Evolutionary conservation across 2,329 filamentous ascomycete genomes (phyloP), one percentile per base, ranked within the genome.

Genomic region (Venturia carpophila): DNA sequence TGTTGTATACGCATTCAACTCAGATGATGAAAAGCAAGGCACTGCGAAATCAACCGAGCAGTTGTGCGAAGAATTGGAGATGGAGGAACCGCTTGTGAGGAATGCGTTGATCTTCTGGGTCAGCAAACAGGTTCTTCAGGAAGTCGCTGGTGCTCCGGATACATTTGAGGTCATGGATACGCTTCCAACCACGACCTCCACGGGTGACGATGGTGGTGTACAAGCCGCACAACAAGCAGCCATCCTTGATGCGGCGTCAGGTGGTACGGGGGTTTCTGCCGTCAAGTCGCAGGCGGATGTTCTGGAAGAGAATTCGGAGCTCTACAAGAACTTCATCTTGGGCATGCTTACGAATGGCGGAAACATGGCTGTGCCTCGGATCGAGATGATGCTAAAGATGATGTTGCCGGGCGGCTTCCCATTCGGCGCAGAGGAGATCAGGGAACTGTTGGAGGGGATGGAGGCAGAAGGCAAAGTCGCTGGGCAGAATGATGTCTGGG

Each of bases 351-450:
- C 91, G 67, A 97, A 97, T 75, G 89, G 91, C 70, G 88, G 88
- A 21, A 85, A 88, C 37, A 94, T 97, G 90, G 87, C 90, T 62
- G 79, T 92, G 66, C 82, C 82, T 65, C 85, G 92, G 73, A 95
- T 99, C 69, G 83, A 87, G 10, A 96, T 92, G 88, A 97, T 97
- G 91, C 83, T 99, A 82, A 91, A 91, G 77, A 93, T 97, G 83
- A 83, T 93, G 66, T 86, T 97, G 63, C 85, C 90, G 0, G 91
- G 91, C 15, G 92, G 92, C 1, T 97, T 96, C 73, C 85, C 90
- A 0, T 96, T 91, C 83, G 91, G 88, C 67, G 90, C 90, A 71
- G 92, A 96, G 73, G 92, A 97, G 77, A 77, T 97, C 67, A 85
- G 87, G 71, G 89, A 89, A 74, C 89, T 97, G 73, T 76, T 97